phyloP scores from a whole-genome alignment of 2,329 filamentous ascomycete species.

The Scedosporium boydii region DNA sequence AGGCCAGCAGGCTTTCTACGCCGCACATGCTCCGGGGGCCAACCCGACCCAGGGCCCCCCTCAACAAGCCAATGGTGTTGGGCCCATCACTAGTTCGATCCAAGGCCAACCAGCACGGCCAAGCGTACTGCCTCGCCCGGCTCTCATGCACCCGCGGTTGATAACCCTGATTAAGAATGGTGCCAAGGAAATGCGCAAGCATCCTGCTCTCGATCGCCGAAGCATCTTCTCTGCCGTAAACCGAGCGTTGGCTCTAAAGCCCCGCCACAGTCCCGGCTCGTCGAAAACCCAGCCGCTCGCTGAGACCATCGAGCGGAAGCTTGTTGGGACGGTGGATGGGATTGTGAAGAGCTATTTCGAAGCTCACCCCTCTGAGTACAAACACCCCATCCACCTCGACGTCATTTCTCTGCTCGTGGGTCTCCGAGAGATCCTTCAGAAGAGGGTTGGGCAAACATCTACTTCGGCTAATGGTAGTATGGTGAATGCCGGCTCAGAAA shows the following conservation, averaged over 20 bases:
- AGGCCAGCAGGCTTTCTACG: not conserved
- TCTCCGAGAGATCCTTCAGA: not conserved
- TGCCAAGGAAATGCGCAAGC: not conserved
- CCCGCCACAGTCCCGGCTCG: constrained; percentile 16
- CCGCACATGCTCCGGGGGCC: not conserved
- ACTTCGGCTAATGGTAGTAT: not conserved
- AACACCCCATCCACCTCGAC: constrained; percentile 3
- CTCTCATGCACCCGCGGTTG: constrained; percentile 3
- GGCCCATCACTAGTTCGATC: not conserved
- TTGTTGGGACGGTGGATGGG: not conserved
- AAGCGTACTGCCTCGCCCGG: constrained; percentile 1
- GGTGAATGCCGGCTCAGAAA: not conserved
- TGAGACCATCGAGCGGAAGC: not conserved
- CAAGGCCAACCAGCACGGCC: not conserved
- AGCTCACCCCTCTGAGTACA: not conserved
- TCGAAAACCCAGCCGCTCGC: not conserved
- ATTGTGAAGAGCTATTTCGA: not conserved
- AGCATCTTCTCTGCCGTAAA: constrained; percentile 41
- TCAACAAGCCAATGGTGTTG: constrained; percentile 5
- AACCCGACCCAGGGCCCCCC: constrained; percentile 5
- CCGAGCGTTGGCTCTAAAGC: constrained; percentile 38
- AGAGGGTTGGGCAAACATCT: not conserved
- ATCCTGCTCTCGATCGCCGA: constrained; percentile 2
- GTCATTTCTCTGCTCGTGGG: constrained; percentile 1
- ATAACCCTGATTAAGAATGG: not conserved